A percentile compares a stretch with the other conserved stretches of the same genome.
Conservation (phyloP, 495 filamentous ascomycete species). For the Cetradonia linearis region DNA sequence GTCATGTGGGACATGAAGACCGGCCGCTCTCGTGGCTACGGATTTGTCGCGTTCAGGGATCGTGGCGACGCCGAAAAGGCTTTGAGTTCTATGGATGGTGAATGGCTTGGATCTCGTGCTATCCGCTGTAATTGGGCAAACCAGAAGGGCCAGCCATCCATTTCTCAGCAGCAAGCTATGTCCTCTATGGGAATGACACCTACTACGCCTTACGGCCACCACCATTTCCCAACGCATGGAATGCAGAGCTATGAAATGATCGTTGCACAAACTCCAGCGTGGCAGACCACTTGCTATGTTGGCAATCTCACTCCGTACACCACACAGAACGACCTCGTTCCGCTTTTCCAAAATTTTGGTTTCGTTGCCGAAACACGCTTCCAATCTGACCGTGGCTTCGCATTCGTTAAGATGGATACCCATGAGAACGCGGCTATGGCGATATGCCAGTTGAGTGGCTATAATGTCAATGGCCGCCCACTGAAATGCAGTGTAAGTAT, state of each 20-base stretch:
- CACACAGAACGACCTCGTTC: conserved; percentile 86
- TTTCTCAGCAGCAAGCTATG: conserved; percentile 95
- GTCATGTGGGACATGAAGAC: conserved; percentile 99
- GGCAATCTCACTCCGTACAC: conserved; percentile 98
- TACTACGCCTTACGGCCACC: conserved; percentile 90
- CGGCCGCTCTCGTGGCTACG: conserved; percentile 91
- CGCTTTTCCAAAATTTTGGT: conserved; percentile 96
- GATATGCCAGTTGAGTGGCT: conserved; percentile 93
- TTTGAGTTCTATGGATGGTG: conserved; percentile 93
- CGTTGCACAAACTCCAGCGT: conserved; percentile 88
- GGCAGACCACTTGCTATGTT: conserved; percentile 99
- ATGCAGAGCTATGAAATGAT: conserved; percentile 98
- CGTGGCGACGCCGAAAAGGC: conserved; percentile 92
- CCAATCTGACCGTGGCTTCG: conserved; percentile 95
- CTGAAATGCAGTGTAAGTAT: conserved; percentile 93
- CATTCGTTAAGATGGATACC: conserved; percentile 98
- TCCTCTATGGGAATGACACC: conserved; percentile 98
- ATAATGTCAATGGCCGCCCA: conserved; percentile 94
- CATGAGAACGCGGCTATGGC: conserved; percentile 98
- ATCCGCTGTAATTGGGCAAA: conserved; percentile 99
- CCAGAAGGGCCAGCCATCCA: conserved; percentile 97
- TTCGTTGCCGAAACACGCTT: conserved; percentile 96
- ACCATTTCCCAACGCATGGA: conserved; percentile 95
- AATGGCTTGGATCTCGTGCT: conserved; percentile 97
- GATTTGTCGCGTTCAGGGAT: conserved; percentile 96